Conservation (phyloP, 768 basidiomycete species). For the Polyporus arcularius region DNA sequence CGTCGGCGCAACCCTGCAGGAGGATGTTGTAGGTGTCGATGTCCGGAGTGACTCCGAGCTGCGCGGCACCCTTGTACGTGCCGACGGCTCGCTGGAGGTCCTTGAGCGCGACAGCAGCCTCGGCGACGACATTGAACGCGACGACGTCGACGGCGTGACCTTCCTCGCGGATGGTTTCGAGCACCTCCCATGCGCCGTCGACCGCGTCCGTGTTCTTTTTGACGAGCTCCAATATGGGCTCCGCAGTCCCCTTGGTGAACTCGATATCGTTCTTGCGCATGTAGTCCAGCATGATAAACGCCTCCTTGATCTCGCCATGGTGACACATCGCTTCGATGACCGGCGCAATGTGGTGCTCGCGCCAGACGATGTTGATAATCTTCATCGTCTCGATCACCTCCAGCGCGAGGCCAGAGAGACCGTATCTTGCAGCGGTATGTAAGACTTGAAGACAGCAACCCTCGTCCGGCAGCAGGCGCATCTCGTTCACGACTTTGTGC, state of each 20-base stretch:
- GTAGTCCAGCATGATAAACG: constrained; percentile 55
- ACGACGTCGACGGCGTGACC: constrained; percentile 54
- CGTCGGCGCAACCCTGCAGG: constrained; percentile 61
- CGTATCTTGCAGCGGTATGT: constrained; percentile 71
- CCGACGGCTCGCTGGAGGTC: constrained; percentile 80
- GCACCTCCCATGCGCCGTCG: constrained; percentile 62
- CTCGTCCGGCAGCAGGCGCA: constrained; percentile 67
- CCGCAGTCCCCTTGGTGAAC: constrained; percentile 52
- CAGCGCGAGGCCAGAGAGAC: constrained; percentile 67
- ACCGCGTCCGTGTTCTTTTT: constrained; percentile 49
- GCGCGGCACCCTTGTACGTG: constrained; percentile 64
- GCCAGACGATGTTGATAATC: constrained; percentile 44
- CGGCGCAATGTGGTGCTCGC: constrained; percentile 78
- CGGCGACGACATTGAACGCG: constrained; percentile 67
- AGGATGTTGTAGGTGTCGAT: constrained; percentile 70
- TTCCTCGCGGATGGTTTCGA: constrained; percentile 60
- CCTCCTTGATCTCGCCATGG: constrained; percentile 58
- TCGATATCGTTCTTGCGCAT: constrained; percentile 58
- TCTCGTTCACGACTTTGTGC: constrained; percentile 54
- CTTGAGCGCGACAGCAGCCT: constrained; percentile 57
- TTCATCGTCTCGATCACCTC: constrained; percentile 64
- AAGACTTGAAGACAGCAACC: constrained; percentile 71
- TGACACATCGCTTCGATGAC: constrained; percentile 73
- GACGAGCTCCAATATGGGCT: constrained; percentile 54
- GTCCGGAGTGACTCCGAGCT: constrained; percentile 57